Evolutionary conservation across 495 filamentous ascomycete genomes (phyloP), one percentile per base, ranked within the genome.

Genomic region (Cercophora scortea): DNA sequence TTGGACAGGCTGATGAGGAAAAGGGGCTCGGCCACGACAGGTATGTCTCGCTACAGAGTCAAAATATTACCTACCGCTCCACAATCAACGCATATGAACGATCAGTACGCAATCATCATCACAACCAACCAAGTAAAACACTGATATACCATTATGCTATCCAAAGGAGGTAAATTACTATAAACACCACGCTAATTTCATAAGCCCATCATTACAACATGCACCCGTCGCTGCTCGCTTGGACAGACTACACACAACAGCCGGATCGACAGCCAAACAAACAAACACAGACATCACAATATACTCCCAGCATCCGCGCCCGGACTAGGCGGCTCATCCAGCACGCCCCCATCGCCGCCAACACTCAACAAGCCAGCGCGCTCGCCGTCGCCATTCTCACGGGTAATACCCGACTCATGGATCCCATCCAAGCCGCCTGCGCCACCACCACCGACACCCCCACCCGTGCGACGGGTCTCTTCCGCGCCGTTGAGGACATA

Each of bases 401-500:
- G 53, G 42, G 56, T 42, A 5, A 56, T 35, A 6, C 58, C 56
- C 39, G 32, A 33, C 50, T 19, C 49, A n/a, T n/a, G 40, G 6
- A 52, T 38, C 0, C 17, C 41, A 18, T 36, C 47, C 54, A 16
- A 8, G 34, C 53, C 25, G n/a, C 32, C 12, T 46, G 3, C 42
- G 6, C 47, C 35, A 19, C 8, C 16, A 8, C 49, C 41, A 18
- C 9, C 12, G 35, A 57, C 32, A 45, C 49, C 16, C 10, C 58
- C 62, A 15, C 55, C 60, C 32, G 67, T 62, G 15, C 69, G 58
- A 7, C 71, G 57, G 52, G 75, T 76, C 68, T 83, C 84, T 58
- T 90, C 86, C 13, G 84, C 81, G 17, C 86, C 87, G 64, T 95
- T 90, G 10, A 98, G 71, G 16, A 95, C 82, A 60, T 87, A 89